These are phyloP conservation scores for Trichoderma lentiforme DNA, from an alignment of 2,329 filamentous ascomycete species.

Conservation along the genomic window DNA sequence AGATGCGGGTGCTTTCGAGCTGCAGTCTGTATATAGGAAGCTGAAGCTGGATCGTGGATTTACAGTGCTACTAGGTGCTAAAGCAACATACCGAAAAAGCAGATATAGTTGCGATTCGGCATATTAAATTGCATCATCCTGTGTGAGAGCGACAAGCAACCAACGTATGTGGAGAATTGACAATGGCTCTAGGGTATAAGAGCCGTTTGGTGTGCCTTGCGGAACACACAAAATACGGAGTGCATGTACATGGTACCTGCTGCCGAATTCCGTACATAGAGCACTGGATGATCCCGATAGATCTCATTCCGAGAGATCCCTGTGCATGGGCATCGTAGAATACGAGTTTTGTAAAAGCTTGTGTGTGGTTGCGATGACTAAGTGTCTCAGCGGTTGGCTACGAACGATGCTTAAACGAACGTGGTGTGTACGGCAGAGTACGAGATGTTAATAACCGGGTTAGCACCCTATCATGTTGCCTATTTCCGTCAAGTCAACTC, in stretches of 20 bases:
- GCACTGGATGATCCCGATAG: background rate
- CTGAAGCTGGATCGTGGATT: background rate
- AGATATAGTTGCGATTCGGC: background rate
- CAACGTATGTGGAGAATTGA: background rate
- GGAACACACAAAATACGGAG: background rate
- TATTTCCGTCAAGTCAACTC: background rate
- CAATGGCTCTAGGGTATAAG: background rate
- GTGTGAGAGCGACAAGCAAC: background rate
- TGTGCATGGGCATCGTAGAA: background rate
- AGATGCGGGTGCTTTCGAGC: background rate
- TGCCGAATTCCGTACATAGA: background rate
- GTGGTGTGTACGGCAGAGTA: background rate
- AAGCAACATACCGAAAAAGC: background rate
- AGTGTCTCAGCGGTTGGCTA: background rate
- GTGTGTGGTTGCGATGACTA: background rate
- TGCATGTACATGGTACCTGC: background rate
- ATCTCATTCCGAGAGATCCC: background rate
- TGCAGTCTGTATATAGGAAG: background rate
- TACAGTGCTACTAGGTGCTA: background rate
- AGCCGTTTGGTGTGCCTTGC: background rate
- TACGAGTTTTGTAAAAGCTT: background rate
- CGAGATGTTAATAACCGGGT: background rate
- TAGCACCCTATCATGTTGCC: background rate
- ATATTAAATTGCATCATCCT: background rate
- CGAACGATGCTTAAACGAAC: background rate